Base-by-base conservation (phyloP, 2,329 filamentous ascomycete species). In the Fusarium agapanthi region DNA sequence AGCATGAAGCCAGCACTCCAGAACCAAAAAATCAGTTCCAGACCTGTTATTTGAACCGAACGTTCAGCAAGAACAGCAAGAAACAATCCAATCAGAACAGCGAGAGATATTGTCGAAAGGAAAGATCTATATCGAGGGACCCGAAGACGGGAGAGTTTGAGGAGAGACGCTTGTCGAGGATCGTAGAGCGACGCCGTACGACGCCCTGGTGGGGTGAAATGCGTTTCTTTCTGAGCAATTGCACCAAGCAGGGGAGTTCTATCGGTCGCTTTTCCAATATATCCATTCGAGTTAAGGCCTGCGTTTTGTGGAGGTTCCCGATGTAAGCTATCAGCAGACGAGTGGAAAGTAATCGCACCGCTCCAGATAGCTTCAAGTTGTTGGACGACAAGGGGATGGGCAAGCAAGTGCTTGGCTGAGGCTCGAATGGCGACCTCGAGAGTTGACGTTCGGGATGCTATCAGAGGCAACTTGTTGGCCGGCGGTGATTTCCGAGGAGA, bases 341-440 rank as follows among this genome's bases (percentile, higher is more conserved):
- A 96, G 81, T 97, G 95, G 79, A 98, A 98, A 74, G 96, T 95
- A 73, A 98, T 96, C 24, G 93, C 95, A 34, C 95, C 95, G 26
- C 94, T 95, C 95, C 95, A 98, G 69, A 98, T 97, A 48, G 95
- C 95, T 81, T 98, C 95, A n/a, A 98, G 86, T 79, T 98, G 95
- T 81, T 97, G 94, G 14, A 98, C 92, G 2, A 98, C 95, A 7
- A 98, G 86, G 2, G 95, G 95, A 78, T 98, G 95, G 14, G 95
- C 93, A 10, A 98, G 86, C 75, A 98, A 97, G 75, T 94, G 92
- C 83, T 98, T 98, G 28, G 95, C 93, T 71, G 95, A 95, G 26
- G 95, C 94, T 74, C 94, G 91, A 77, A 98, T 98, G 68, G 95
- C 95, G 65, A 98, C 91, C 83, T 98, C 95, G 37, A 98, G 88